phyloP scores from a whole-genome alignment of 495 filamentous ascomycete species.

The Hypoxylon fragiforme region DNA sequence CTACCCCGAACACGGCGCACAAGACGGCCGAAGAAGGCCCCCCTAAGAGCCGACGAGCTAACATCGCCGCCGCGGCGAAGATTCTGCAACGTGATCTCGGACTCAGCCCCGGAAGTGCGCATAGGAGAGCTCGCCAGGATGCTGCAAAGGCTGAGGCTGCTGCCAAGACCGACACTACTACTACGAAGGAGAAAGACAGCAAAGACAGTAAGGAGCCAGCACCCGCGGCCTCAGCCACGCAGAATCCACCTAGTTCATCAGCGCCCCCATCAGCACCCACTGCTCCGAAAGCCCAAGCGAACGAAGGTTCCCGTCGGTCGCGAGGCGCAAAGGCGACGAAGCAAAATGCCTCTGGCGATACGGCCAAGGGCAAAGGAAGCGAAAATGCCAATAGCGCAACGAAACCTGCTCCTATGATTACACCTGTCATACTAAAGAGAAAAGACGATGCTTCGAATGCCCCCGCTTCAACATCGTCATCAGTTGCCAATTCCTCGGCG shows the following conservation, averaged over 20 bases:
- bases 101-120: conserved; percentile 65
- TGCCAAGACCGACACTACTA: conserved; percentile 39
- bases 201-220: conserved; percentile 43
- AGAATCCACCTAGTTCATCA: conserved; percentile 27
- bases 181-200: too few relatives aligned
- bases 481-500: conserved; percentile 32
- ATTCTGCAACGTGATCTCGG: conserved; percentile 92
- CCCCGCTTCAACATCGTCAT: conserved; percentile 32
- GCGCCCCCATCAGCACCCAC: conserved; percentile 33
- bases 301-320: conserved; percentile 29
- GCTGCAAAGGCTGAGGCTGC: conserved; percentile 55
- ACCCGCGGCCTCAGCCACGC: conserved; percentile 23
- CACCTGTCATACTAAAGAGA: conserved; percentile 36
- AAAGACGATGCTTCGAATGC: conserved; percentile 30
- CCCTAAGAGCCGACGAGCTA: conserved; percentile 62
- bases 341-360: conserved; percentile 37
- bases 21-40: conserved; percentile 38
- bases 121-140: conserved; percentile 56
- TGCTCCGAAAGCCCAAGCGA: conserved; percentile 34
- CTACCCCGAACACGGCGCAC: conserved; percentile 39
- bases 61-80: conserved; percentile 72
- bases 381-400: conserved; percentile 27
- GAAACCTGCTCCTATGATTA: conserved; percentile 30
- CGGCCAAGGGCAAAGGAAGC: conserved; percentile 31
- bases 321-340: conserved; percentile 38